Base-by-base conservation (phyloP, 1,284 basidiomycete genomes). In the Amylostereum areolatum region DNA sequence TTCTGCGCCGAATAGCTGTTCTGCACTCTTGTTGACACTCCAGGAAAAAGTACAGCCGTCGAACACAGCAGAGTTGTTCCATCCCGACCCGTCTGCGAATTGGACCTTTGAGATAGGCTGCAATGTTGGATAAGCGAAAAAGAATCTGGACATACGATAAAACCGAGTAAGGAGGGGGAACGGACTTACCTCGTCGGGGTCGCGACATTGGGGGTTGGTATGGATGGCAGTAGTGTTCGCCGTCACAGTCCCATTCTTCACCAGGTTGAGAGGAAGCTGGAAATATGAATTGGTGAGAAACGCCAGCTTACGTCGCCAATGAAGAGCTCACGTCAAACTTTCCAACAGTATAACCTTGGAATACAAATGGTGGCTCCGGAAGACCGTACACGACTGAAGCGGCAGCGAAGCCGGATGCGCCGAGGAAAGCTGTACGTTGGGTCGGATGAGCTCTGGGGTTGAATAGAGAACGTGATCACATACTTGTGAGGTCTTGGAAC, bases 371-470 rank as follows among this genome's bases (percentile, higher is more conserved):
- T 2, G 76, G 73, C 33, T 69, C 60, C 0, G 63, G 63, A 2
- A 80, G 60, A 47, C 69, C 57, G 55, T 76, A 81, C 18, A 75
- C 57, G 8, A 74, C 68, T 3, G 68, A 65, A 5, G 77, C 72
- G 12, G 73, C 71, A 2, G 77, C 75, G 52, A 71, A 80, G 5
- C 78, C 77, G 4, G 77, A 72, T 9, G 76, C 77, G 33, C 73
- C 71, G 37, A 80, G 58, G 59, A 78, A 80, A 3, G 70, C 75
- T 78, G 52, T 4, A 46, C 7, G 39, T 30, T 36, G 36, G 32
- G 18, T 9, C 28, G 3, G 2, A 40, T 31, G 30, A 12, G 51
- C 9, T 50, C 25, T 28, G 35, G 6, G 9, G 10, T 4, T 9
- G 11, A 25, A 29, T 39, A 46, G 18, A 48, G 32, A 41, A 34